A percentile compares a stretch with the other conserved stretches of the same genome.
Conservation (phyloP, 2,329 filamentous ascomycete genomes). For the Endoconidiophora laricicola region DNA sequence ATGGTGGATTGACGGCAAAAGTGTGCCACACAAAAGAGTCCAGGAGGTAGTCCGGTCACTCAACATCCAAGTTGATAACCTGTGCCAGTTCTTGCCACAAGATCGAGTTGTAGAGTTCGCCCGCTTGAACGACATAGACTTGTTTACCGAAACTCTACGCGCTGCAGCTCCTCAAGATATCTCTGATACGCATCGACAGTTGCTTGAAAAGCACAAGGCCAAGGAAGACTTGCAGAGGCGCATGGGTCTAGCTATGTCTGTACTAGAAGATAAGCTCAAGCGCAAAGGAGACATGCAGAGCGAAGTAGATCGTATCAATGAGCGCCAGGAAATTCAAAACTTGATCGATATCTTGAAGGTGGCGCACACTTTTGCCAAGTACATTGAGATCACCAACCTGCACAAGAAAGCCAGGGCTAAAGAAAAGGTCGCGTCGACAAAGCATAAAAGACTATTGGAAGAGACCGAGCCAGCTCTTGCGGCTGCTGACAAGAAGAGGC, state of each 20-base stretch:
- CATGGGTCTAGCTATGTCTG: constrained; percentile 24
- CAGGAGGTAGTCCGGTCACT: constrained; percentile 51
- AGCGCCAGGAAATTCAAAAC: constrained; percentile 39
- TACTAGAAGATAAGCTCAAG: constrained; percentile 44
- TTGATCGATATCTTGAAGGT: constrained; percentile 41
- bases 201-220: constrained; percentile 53
- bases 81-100: constrained; percentile 93
- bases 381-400: constrained; percentile 30
- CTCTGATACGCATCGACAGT: constrained; percentile 55
- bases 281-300: constrained; percentile 59
- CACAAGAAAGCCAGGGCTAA: constrained; percentile 29
- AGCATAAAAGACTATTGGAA: constrained; percentile 7
- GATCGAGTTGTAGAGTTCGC: constrained; percentile 93
- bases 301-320: constrained; percentile 68
- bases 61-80: constrained; percentile 89
- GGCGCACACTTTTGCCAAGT: constrained; percentile 46
- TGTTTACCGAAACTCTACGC: constrained; percentile 72
- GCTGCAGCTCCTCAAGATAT: constrained; percentile 74
- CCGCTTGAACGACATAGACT: constrained; percentile 60
- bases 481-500: constrained; percentile 11
- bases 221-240: constrained; percentile 39
- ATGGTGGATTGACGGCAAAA: constrained; percentile 61
- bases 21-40: constrained; percentile 45
- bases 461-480: constrained; percentile 7
- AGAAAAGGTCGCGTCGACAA: constrained; percentile 21